Evolutionary conservation across 164 flowering plant genomes (phyloP).

Genomic region (Nymphaea thermarum): DNA sequence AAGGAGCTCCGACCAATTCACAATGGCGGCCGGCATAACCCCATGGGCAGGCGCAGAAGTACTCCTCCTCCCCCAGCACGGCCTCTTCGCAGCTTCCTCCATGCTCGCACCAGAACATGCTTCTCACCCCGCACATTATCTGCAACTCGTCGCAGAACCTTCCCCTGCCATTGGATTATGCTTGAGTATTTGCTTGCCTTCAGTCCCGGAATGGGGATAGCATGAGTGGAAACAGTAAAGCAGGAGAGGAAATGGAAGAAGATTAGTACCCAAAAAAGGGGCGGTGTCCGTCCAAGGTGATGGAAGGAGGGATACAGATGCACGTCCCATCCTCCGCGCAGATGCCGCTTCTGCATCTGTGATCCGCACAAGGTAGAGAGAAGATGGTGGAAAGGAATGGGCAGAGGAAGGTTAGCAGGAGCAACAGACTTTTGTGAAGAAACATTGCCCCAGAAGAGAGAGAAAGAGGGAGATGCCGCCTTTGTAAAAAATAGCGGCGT

Average conservation of each 20-base stretch:
- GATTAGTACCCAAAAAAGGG: conserved; percentile 17
- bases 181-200: not conserved
- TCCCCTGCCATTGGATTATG: conserved; percentile 13
- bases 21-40: conserved; percentile 21
- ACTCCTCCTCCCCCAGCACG: conserved; percentile 27
- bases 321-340: conserved; percentile 20
- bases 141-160: conserved; percentile 24
- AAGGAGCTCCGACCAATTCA: conserved; percentile 21
- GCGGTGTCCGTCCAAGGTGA: conserved; percentile 22
- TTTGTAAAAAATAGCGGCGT: not conserved
- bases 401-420: not conserved
- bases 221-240: not conserved
- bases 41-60: conserved; percentile 17
- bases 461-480: not conserved
- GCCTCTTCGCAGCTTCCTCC: conserved; percentile 24
- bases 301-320: conserved; percentile 23
- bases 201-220: not conserved
- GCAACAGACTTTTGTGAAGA: not conserved
- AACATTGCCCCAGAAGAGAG: not conserved
- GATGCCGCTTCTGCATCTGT: conserved; percentile 17
- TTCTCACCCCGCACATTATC: conserved; percentile 26
- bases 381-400: conserved; percentile 3
- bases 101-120: conserved; percentile 28
- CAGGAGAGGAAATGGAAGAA: not conserved
- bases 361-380: conserved; percentile 16